A percentile compares a stretch with the other conserved stretches of the same genome.
Evolutionary conservation across 2,329 filamentous ascomycete genomes (phyloP).

Genomic region (Sphaerulina musiva): DNA sequence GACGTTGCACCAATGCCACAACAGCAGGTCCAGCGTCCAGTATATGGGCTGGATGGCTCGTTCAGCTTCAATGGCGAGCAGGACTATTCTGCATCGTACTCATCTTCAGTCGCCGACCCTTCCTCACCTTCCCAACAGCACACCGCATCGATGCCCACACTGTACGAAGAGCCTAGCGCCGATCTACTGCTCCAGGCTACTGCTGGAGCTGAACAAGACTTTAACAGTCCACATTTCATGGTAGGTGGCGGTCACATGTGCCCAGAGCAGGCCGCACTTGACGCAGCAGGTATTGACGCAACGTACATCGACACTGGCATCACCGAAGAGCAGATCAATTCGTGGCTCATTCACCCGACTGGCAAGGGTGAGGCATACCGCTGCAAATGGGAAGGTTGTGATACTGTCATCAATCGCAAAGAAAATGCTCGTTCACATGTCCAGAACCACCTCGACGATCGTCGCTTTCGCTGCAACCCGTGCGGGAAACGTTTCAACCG

Average conservation of each 20-base stretch:
- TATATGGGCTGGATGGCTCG: slow-evolving; percentile 34
- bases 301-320: slow-evolving; percentile 76
- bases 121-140: slow-evolving; percentile 38
- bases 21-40: slow-evolving; percentile 16
- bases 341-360: slow-evolving; percentile 45
- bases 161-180: slow-evolving; percentile 31
- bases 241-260: slow-evolving; percentile 29
- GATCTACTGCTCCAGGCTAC: slow-evolving; percentile 28
- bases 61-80: slow-evolving; percentile 36
- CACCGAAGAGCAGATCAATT: slow-evolving; percentile 64
- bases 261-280: slow-evolving; percentile 40
- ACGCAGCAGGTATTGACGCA: slow-evolving; percentile 43
- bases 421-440: slow-evolving; percentile 99
- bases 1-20: slow-evolving; percentile 52
- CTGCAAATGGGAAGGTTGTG: slow-evolving; percentile 60
- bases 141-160: slow-evolving; percentile 34
- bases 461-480: slow-evolving; percentile 87
- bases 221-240: slow-evolving; percentile 30
- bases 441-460: slow-evolving; percentile 93
- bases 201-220: slow-evolving; percentile 27
- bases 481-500: slow-evolving; percentile 95
- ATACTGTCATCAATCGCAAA: slow-evolving; percentile 89
- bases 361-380: slow-evolving; percentile 41
- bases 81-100: slow-evolving; percentile 45
- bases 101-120: slow-evolving; percentile 44